Conservation (phyloP, 164 flowering plant genomes). For the Stephania yunnanensis region DNA sequence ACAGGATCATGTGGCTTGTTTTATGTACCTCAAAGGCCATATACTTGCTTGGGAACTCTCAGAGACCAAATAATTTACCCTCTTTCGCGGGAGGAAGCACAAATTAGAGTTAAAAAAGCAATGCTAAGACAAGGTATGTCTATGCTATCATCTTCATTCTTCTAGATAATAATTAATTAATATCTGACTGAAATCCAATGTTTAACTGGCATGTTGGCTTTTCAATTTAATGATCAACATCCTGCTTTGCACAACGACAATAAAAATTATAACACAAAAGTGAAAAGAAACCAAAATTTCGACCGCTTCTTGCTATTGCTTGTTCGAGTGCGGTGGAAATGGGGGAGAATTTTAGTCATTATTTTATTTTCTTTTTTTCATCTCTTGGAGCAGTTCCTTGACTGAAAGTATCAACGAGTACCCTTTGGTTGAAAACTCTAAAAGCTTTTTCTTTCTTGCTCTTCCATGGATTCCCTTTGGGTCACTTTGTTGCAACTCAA, state of each 20-base stretch:
- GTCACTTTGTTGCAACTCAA: no score
- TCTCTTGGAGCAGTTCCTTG: background rate
- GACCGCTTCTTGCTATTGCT: background rate
- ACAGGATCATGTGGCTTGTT: conserved; percentile 52
- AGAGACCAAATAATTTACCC: conserved; percentile 98
- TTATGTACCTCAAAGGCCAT: conserved; percentile 93
- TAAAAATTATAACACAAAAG: background rate
- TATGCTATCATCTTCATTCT: background rate
- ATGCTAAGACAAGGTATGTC: conserved; percentile 41
- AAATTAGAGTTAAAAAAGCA: conserved; percentile 27
- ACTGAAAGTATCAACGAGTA: no score
- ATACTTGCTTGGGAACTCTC: conserved; percentile 90
- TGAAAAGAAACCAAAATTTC: background rate
- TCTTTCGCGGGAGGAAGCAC: conserved; percentile 82
- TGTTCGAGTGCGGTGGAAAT: background rate
- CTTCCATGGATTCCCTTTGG: no score
- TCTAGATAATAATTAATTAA: no score
- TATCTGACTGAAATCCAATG: background rate
- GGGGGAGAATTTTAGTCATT: background rate
- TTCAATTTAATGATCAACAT: background rate
- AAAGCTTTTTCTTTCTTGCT: no score
- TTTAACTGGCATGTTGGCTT: background rate
- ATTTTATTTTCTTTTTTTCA: background rate
- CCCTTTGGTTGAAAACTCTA: no score
- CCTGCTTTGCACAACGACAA: background rate